Percentiles rank a stretch among this genome's conserved stretches.
phyloP scores from a whole-genome alignment of 2,329 filamentous ascomycete genomes.

The Beauveria sp. region DNA sequence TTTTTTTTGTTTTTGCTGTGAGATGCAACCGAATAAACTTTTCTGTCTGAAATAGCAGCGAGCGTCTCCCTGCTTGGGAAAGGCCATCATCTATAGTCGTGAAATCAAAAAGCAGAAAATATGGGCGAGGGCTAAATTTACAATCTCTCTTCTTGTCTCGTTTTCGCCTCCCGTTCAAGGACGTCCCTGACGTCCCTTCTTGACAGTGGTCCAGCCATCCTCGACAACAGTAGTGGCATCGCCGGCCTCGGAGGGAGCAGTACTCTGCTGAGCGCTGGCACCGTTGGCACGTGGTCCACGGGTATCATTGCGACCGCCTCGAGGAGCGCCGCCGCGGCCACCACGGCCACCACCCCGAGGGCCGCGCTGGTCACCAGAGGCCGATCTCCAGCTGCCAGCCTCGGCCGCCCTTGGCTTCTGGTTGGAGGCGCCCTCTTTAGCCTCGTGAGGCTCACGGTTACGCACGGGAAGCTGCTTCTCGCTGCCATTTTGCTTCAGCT shows the following conservation, averaged over 20 bases:
- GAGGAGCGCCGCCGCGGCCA: slow-evolving; percentile 25
- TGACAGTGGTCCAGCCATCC: slow-evolving; percentile 58
- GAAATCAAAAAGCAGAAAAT: slow-evolving; percentile 22
- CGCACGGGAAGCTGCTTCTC: slow-evolving; percentile 41
- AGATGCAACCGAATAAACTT: slow-evolving; percentile 11
- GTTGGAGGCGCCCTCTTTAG: slow-evolving; percentile 36
- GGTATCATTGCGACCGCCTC: slow-evolving; percentile 30
- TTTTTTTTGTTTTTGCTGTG: slow-evolving; percentile 5
- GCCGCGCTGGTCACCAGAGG: slow-evolving; percentile 40
- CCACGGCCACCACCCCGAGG: slow-evolving; percentile 30
- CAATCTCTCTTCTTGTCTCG: slow-evolving; percentile 19
- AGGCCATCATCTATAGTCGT: slow-evolving; percentile 25
- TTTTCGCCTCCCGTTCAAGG: slow-evolving; percentile 14
- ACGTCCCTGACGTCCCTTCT: slow-evolving; percentile 31
- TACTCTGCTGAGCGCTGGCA: slow-evolving; percentile 30
- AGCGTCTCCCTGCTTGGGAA: background rate
- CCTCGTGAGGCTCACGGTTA: slow-evolving; percentile 28
- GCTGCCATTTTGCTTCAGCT: slow-evolving; percentile 15
- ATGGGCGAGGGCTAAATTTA: slow-evolving; percentile 27
- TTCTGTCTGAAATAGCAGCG: slow-evolving; percentile 11
- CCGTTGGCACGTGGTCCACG: slow-evolving; percentile 44
- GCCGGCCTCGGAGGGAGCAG: slow-evolving; percentile 24
- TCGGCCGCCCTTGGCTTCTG: slow-evolving; percentile 49
- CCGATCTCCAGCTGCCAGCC: slow-evolving; percentile 52
- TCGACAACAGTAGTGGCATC: slow-evolving; percentile 39